Percentiles rank a stretch among this genome's conserved stretches.
These are phyloP conservation scores for Taxillus chinensis DNA, from an alignment of 164 flowering plant genomes.

Conservation along the genomic window DNA sequence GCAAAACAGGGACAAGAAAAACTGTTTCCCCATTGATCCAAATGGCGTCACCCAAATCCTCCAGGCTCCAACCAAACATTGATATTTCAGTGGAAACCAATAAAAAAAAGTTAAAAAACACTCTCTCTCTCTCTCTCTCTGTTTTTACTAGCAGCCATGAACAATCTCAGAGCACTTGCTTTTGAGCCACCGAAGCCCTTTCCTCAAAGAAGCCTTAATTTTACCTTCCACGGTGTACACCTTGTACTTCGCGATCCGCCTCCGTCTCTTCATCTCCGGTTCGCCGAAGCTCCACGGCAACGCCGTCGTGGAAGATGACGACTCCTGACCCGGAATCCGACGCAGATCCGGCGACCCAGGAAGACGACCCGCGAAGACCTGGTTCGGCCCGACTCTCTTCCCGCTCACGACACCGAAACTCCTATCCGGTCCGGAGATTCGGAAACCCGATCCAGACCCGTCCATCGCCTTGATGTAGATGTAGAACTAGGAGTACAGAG, in stretches of 20 bases:
- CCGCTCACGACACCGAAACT: conserved; percentile 46
- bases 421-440: conserved; percentile 19
- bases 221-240: conserved; percentile 65
- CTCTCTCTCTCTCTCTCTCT: no score
- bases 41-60: no score
- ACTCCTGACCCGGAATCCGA: conserved; percentile 8
- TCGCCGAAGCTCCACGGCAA: conserved; percentile 49
- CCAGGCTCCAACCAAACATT: no score
- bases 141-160: conserved; percentile 32
- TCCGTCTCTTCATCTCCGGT: conserved; percentile 64
- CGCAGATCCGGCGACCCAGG: conserved; percentile 12
- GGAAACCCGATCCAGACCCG: conserved; percentile 23
- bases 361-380: conserved; percentile 10
- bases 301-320: conserved; percentile 14
- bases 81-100: no score
- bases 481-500: background rate
- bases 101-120: no score
- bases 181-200: conserved; percentile 78
- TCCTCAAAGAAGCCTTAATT: conserved; percentile 52
- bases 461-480: conserved; percentile 15
- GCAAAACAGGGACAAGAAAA: no score
- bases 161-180: conserved; percentile 59
- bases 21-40: no score
- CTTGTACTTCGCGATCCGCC: conserved; percentile 59
- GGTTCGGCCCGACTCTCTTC: conserved; percentile 22